These are phyloP conservation scores for Neurospora sp. DNA, from an alignment of 495 filamentous ascomycete species.

Conservation along the genomic window DNA sequence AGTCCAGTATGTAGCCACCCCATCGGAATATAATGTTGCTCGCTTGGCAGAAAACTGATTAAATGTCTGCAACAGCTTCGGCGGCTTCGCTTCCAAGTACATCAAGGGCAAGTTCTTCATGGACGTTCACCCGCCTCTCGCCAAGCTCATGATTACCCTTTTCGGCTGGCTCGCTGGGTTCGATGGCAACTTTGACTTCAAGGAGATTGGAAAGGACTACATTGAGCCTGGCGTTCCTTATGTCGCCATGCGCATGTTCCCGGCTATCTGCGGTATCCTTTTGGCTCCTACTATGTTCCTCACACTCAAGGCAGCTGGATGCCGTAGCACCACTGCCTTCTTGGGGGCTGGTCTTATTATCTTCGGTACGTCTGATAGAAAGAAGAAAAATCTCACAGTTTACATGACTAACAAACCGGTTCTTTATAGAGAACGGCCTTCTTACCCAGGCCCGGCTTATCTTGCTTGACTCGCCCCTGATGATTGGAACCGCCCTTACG, in stretches of 20 bases:
- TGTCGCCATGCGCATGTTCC: conserved; percentile 92
- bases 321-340: conserved; percentile 69
- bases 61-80: conserved; percentile 55
- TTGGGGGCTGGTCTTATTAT: conserved; percentile 79
- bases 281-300: conserved; percentile 88
- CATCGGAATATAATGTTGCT: not conserved
- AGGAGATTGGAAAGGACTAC: conserved; percentile 99
- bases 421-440: conserved; percentile 71
- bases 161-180: conserved; percentile 94
- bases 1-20: conserved; percentile 62
- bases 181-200: conserved; percentile 93
- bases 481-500: conserved; percentile 89
- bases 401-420: not conserved
- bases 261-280: conserved; percentile 76
- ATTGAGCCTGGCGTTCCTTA: conserved; percentile 90
- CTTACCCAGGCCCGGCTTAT: conserved; percentile 92
- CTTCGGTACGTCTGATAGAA: conserved; percentile 54
- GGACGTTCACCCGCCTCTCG: conserved; percentile 97
- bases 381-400: conserved; percentile 1
- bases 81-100: conserved; percentile 95
- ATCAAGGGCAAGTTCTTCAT: conserved; percentile 99
- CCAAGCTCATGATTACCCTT: conserved; percentile 89
- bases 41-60: conserved; percentile 8
- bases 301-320: conserved; percentile 84
- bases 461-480: conserved; percentile 86